Base-by-base conservation (phyloP, 352 stramenopile species). In the Phytopythium montanum region DNA sequence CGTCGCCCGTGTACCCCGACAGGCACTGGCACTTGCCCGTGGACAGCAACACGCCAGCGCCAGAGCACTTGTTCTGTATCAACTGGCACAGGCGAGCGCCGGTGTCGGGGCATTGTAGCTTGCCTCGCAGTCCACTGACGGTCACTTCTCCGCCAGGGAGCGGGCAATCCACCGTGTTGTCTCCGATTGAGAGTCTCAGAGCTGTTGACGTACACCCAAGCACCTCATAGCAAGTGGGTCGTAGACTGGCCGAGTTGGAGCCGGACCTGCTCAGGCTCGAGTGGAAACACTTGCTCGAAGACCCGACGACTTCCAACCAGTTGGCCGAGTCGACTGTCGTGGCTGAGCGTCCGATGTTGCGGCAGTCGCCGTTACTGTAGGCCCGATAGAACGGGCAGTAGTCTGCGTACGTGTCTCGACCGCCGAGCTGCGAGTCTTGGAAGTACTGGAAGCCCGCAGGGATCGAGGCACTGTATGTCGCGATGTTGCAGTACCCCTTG, bases 371-470 rank as follows among this genome's bases (percentile, higher is more conserved):
- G 45, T 92, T 93, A 61, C 76, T 89, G 58, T 90, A 93, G 7
- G 71, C 80, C 2, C 74, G 70, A 55, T 89, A 93, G 55, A 90
- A 87, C 29, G 86, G 84, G 58, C 86, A 95, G 64, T 91, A 94
- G 66, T 95, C 86, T 0, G 80, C 72, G 44, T 78, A 93, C 18
- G 77, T 70, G 52, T 92, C 81, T 21, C 71, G 66, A 2, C 84
- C 84, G 1, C 81, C 81, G 19, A 90, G 72, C 13, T 39, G 53
- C 3, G 73, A 66, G 49, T 93, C 73, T 31, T 81, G 56, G 50
- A 95, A 95, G 59, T 95, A 95, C 68, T 93, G 83, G 41, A 92
- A 95, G 3, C 78, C 79, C 9, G 80, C 70, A 1, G 83, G 81
- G 42, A 95, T 89, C 39, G 78, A 90, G 21, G 73, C 76, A 1